Percentiles rank a stretch among this genome's conserved stretches.
These are phyloP conservation scores for Sphagnum fallax DNA, from an alignment of 228 moss, liverwort and hornwort species.

Conservation along the genomic window DNA sequence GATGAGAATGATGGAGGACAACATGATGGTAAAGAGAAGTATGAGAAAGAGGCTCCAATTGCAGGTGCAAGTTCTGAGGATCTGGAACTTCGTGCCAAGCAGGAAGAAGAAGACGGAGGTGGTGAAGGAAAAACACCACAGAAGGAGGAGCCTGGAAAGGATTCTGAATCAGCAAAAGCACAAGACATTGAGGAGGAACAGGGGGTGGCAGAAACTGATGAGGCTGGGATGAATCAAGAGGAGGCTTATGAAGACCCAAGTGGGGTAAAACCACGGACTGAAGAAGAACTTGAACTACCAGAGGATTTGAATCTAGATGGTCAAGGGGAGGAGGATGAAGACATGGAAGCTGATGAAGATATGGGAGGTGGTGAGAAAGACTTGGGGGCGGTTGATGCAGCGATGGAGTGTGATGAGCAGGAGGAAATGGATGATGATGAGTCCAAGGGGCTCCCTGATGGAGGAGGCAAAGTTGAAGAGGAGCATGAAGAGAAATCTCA, in stretches of 20 bases:
- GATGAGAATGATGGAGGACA: conserved; percentile 50
- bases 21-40: conserved; percentile 71
- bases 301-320: conserved; percentile 82
- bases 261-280: conserved; percentile 66
- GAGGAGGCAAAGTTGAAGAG: conserved; percentile 26
- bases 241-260: conserved; percentile 69
- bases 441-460: conserved; percentile 16
- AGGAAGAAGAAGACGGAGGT: conserved; percentile 27
- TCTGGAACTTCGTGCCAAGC: conserved; percentile 82
- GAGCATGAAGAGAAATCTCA: conserved; percentile 29
- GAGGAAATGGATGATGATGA: conserved; percentile 42
- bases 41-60: conserved; percentile 74
- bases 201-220: conserved; percentile 28
- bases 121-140: conserved; percentile 25
- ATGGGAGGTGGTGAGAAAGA: conserved; percentile 13
- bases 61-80: conserved; percentile 71
- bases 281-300: conserved; percentile 76
- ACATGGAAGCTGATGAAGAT: conserved; percentile 22
- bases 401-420: conserved; percentile 22
- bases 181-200: conserved; percentile 24
- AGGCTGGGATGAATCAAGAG: conserved; percentile 40
- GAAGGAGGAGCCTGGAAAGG: conserved; percentile 29
- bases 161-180: conserved; percentile 19
- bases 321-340: conserved; percentile 34
- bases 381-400: conserved; percentile 21